Conservation (phyloP, 202 grass and related monocot species). For the Tripidium arundinaceum region DNA sequence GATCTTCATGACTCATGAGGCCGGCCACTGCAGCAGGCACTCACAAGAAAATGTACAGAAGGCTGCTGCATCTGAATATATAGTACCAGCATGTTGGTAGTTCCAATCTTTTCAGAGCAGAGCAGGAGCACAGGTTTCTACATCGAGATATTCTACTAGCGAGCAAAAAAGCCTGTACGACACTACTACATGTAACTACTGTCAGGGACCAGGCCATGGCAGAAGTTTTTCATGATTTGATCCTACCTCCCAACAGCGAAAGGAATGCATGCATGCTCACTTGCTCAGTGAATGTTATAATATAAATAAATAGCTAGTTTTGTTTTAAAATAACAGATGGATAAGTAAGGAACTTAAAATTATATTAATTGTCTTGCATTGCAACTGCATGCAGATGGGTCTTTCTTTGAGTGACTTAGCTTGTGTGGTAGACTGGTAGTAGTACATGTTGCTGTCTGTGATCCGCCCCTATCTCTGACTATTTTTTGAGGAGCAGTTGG, state of each 20-base stretch:
- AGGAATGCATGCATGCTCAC: not conserved
- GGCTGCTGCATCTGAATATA: slow-evolving; percentile 19
- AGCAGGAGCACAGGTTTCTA: slow-evolving; percentile 21
- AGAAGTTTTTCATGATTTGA: slow-evolving; percentile 39
- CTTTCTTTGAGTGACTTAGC: not conserved
- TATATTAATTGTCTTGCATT: not conserved
- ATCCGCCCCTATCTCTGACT: slow-evolving; percentile 5
- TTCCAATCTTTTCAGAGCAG: slow-evolving; percentile 42
- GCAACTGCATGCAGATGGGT: not conserved
- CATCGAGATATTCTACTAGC: slow-evolving; percentile 28
- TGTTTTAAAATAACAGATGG: not conserved
- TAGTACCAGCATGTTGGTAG: slow-evolving; percentile 25
- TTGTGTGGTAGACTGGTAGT: not conserved
- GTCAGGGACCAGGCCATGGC: slow-evolving; percentile 19
- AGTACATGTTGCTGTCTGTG: slow-evolving; percentile 10
- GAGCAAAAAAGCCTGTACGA: not conserved
- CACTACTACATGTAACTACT: slow-evolving; percentile 9
- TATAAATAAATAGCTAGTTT: not conserved
- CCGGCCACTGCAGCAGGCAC: too few relatives aligned
- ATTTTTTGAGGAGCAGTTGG: not conserved
- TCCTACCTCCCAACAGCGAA: slow-evolving; percentile 17
- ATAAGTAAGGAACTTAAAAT: not conserved
- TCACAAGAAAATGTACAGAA: slow-evolving; percentile 23
- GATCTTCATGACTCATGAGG: too few relatives aligned
- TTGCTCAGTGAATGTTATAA: not conserved